Base-by-base conservation (phyloP, 352 stramenopile species). In the Globisporangium megalacanthum region DNA sequence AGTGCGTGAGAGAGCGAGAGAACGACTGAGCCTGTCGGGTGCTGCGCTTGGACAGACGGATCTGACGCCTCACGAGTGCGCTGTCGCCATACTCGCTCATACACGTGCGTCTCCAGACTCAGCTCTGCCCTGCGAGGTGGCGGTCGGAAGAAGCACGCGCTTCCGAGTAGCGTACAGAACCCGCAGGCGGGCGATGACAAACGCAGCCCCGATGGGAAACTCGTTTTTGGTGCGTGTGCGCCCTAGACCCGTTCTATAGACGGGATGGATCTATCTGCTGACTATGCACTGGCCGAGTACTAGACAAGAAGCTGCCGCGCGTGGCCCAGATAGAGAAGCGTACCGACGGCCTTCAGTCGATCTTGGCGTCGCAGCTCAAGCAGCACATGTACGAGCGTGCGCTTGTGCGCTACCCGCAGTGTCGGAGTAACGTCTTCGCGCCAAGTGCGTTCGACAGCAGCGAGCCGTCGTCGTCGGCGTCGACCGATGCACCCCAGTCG, bases 281-380 rank as follows among this genome's bases (percentile, higher is more conserved):
- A 33, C 17, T 62, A 1, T 37, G 7, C 20, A 7, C 49, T 48
- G 17, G 11, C 41, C 41, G 8, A 6, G 6, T 6, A 29, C 6
- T 44, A 90, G 80, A 86, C 53, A 88, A 87, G 62, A 75, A 82
- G 49, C 66, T 90, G 8, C 80, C 80, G 47, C 76, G 80, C 17
- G 80, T 90, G 20, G 80, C 80, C 4, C 72, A 79, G 52, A 90
- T 90, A 11, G 80, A 87, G 37, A 88, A 88, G 56, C 70, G 73
- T n/a, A 50, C 52, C 14, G 70, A 82, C 22, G 71, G 64, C 0
- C 52, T 77, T 17, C 68, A 81, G 31, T 54, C 69, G 19, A 53
- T 83, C 35, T 56, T 81, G 22, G 61, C 77, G 1, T 67, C 62
- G 20, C 73, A 87, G 52, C 75, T 88, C 37, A 85, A 81, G 45